phyloP scores from a whole-genome alignment of 179 eudicot species.

The Carnegiea gigantea region DNA sequence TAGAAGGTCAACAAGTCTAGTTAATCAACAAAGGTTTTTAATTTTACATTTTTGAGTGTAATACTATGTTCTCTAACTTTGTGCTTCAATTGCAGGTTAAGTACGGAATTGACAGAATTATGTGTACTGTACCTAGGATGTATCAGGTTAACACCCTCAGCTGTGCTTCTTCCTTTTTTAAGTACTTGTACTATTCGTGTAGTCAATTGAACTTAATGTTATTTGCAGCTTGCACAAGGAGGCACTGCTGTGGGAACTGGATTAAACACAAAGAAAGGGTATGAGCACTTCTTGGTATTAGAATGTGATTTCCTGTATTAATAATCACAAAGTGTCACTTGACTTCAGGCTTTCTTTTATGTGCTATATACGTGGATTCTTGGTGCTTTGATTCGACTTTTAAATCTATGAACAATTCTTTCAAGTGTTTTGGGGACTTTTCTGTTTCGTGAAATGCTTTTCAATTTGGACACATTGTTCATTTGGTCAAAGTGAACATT shows the following conservation, averaged over 20 bases:
- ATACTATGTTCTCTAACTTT: constrained; percentile 6
- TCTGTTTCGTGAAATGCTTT: background rate
- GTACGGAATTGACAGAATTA: constrained; percentile 85
- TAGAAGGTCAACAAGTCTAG: background rate
- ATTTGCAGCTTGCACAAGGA: constrained; percentile 95
- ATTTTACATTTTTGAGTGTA: background rate
- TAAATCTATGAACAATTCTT: background rate
- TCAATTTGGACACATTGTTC: background rate
- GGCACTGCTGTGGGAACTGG: constrained; percentile 99
- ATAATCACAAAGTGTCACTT: background rate
- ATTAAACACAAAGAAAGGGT: constrained; percentile 98
- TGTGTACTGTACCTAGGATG: constrained; percentile 78
- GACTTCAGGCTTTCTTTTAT: background rate
- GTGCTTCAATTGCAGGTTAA: constrained; percentile 60
- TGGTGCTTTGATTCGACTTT: background rate
- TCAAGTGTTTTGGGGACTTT: background rate
- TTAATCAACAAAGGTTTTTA: background rate
- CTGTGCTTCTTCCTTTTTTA: background rate
- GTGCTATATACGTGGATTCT: background rate
- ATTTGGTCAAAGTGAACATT: background rate
- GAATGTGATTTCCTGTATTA: background rate
- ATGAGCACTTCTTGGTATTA: constrained; percentile 14
- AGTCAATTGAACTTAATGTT: constrained; percentile 12
- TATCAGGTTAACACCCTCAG: constrained; percentile 63
- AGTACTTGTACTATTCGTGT: constrained; percentile 14